These are phyloP conservation scores for Dalbergia cultrata DNA, from an alignment of 306 rosid genomes.

Conservation along the genomic window DNA sequence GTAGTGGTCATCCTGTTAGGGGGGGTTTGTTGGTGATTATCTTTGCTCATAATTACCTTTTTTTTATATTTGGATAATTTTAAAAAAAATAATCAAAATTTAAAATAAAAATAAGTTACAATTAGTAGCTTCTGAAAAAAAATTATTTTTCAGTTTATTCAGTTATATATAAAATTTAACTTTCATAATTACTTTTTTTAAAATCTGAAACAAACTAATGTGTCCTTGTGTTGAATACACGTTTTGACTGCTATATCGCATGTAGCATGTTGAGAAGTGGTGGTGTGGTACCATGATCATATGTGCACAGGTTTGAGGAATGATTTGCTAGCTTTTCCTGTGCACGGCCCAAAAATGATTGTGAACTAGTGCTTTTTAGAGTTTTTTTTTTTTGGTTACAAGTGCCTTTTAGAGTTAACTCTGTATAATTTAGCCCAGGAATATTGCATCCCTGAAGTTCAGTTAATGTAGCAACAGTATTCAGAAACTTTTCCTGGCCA, in stretches of 20 bases:
- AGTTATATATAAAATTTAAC: too few relatives aligned
- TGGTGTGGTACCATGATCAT: neutral
- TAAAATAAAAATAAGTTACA: too few relatives aligned
- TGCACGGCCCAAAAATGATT: neutral
- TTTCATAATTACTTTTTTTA: too few relatives aligned
- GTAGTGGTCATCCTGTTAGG: constrained; percentile 3
- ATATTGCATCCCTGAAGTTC: constrained; percentile 16
- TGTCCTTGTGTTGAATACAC: constrained; percentile 16
- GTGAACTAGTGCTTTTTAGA: neutral
- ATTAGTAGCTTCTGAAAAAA: too few relatives aligned
- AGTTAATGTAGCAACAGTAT: too few relatives aligned
- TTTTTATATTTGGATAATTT: too few relatives aligned
- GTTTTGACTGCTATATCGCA: constrained; percentile 15
- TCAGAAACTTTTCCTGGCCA: too few relatives aligned
- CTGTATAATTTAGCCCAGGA: neutral
- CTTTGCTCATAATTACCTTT: too few relatives aligned
- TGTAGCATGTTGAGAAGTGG: constrained; percentile 1
- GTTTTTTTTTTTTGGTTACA: neutral
- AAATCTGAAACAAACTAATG: too few relatives aligned
- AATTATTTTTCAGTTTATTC: too few relatives aligned
- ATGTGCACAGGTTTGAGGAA: neutral
- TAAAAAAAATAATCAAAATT: too few relatives aligned
- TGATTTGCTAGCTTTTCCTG: neutral
- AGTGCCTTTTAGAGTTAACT: constrained; percentile 15
- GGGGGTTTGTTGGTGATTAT: too few relatives aligned